A percentile compares a stretch with the other conserved stretches of the same genome.
Evolutionary conservation across 2,329 filamentous ascomycete species (phyloP).

Genomic region (Pseudogymnoascus sp.): DNA sequence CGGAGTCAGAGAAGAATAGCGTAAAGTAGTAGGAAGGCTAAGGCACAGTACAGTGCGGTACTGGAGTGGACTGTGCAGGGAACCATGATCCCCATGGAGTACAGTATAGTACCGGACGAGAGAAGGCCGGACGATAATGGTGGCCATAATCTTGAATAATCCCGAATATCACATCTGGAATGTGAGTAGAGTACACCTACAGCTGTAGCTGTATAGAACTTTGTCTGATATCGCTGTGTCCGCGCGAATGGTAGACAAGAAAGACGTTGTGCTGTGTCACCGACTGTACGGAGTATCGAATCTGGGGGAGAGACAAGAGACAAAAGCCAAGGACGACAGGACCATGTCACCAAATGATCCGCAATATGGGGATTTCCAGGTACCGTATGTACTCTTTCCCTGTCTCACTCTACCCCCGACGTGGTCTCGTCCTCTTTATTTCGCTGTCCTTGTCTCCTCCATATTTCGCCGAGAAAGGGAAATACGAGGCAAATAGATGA

Average conservation of each 20-base stretch:
- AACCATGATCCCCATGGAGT: background rate
- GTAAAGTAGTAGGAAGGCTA: background rate
- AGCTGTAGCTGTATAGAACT: background rate
- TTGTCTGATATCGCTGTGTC: background rate
- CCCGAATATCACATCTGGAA: background rate
- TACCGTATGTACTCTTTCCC: background rate
- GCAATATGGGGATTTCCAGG: background rate
- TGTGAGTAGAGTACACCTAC: background rate
- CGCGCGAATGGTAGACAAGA: background rate
- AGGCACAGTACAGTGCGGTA: background rate
- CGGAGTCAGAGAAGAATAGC: background rate
- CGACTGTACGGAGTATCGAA: background rate
- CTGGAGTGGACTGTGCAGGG: background rate
- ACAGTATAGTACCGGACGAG: background rate
- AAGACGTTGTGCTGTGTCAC: background rate
- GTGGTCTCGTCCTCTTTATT: background rate
- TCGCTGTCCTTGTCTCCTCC: background rate
- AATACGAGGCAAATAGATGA: background rate
- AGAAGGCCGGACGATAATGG: background rate
- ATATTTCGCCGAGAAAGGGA: slow-evolving; percentile 3
- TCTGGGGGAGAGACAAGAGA: background rate
- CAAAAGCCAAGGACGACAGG: background rate
- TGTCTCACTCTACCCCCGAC: slow-evolving; percentile 4
- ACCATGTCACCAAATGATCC: slow-evolving; percentile 1
- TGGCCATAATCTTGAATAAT: background rate